Base-by-base conservation (phyloP, 2,329 filamentous ascomycete genomes). In the Zymoseptoria passerinii region DNA sequence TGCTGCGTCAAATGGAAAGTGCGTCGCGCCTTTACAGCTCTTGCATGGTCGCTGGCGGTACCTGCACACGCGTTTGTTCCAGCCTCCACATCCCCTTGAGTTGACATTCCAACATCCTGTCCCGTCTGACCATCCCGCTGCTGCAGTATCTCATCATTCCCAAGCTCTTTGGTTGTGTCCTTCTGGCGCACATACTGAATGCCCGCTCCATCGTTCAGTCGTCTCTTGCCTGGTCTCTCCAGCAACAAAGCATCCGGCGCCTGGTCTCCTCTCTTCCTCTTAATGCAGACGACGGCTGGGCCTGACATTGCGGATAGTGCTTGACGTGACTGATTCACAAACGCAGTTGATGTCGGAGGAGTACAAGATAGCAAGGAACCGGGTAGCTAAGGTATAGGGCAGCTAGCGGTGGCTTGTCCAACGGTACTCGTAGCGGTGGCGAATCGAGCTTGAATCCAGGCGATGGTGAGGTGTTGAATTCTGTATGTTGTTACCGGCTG, bases 261-360 rank as follows among this genome's bases (percentile, higher is more conserved):
- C 19, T 60, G 58, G 44, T 71, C 68, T 53, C 61, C 57, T 23
- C 63, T 55, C 56, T 66, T 68, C 44, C 69, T 68, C 63, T 71
- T 69, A 48, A 71, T 57, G 48, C 62, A 62, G 13, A 71, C 60
- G 13, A 62, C 56, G n/a, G 59, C 56, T 28, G 69, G 69, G 9
- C 62, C 67, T 6, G 61, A 61, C 65, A 63, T 66, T 13, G 44
- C 55, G 54, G 58, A 58, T 58, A 55, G 9, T 23, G 19, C 20
- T 6, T 1, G 44, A 53, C n/a, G 16, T n/a, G 6, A 53, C 10
- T 28, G 19, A 9, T 16, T 40, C 35, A 28, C 52, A 29, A 20
- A 28, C 35, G 44, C 52, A 23, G 28, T 52, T 8, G 27, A 44
- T 44, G 35, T 44, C 13, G 35, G n/a, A 44, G 13, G 13, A 44